Percentiles rank a stretch among this genome's conserved stretches.
Evolutionary conservation across 495 filamentous ascomycete genomes (phyloP).

Genomic region (Pyrenopolyporus hunteri): DNA sequence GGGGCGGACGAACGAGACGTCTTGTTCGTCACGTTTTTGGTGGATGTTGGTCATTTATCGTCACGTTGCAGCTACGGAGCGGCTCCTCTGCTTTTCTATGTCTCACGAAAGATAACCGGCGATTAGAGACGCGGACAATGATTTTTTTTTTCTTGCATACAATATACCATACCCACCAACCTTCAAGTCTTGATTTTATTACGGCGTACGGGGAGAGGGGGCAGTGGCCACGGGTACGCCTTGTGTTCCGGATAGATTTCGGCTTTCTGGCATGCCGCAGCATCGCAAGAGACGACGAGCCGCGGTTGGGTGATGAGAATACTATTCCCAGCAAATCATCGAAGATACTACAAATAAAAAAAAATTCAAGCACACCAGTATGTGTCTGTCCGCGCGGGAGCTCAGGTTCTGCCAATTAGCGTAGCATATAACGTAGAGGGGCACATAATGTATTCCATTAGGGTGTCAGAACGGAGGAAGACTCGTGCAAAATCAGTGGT

Average conservation of each 20-base stretch:
- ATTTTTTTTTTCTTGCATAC: conserved; percentile 22
- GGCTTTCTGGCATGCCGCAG: conserved; percentile 11
- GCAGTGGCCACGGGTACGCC: conserved; percentile 12
- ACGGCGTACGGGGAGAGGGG: conserved; percentile 15
- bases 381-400: too few relatives aligned
- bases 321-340: conserved; percentile 5
- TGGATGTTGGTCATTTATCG: conserved; percentile 15
- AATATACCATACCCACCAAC: conserved; percentile 33
- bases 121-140: conserved; percentile 23
- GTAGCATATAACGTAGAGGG: too few relatives aligned
- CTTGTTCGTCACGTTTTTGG: conserved; percentile 30
- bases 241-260: conserved; percentile 23
- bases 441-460: too few relatives aligned
- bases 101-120: conserved; percentile 21
- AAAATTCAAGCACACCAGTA: too few relatives aligned
- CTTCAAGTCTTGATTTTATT: conserved; percentile 14
- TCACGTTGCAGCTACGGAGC: conserved; percentile 25
- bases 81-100: conserved; percentile 16
- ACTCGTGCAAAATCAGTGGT: not conserved
- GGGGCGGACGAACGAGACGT: conserved; percentile 13
- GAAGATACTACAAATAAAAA: conserved; percentile 23
- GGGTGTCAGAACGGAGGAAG: too few relatives aligned
- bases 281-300: conserved; percentile 5
- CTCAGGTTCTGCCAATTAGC: too few relatives aligned
- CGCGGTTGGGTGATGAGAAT: not conserved